Evolutionary conservation across 2,329 filamentous ascomycete genomes (phyloP).

Genomic region (Pseudocercospora macadamiae): DNA sequence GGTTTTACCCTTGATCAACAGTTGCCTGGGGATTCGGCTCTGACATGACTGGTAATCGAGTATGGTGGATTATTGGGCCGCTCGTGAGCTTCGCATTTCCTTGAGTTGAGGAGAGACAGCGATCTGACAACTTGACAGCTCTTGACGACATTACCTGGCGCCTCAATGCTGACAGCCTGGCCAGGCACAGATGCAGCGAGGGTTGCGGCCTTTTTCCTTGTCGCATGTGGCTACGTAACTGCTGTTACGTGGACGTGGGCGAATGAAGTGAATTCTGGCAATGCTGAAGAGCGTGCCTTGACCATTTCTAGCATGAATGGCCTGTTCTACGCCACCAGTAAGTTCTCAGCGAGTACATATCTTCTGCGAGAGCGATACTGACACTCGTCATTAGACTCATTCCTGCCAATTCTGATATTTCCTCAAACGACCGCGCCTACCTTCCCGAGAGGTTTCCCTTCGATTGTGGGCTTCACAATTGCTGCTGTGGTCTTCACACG

Average conservation of each 20-base stretch:
- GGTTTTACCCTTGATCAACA: too few relatives aligned
- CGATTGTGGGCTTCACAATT: constrained; percentile 9
- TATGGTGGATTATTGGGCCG: constrained; percentile 14
- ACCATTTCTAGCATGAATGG: constrained; percentile 20
- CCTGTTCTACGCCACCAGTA: constrained; percentile 15
- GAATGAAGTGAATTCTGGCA: constrained; percentile 16
- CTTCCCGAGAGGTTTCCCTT: constrained; percentile 15
- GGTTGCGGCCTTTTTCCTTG: constrained; percentile 17
- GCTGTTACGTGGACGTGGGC: constrained; percentile 18
- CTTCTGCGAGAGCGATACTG: neutral
- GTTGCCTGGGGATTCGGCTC: constrained; percentile 14
- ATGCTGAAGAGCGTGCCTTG: constrained; percentile 15
- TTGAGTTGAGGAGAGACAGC: neutral
- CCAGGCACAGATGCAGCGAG: constrained; percentile 9
- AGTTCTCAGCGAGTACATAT: neutral
- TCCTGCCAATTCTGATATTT: constrained; percentile 17
- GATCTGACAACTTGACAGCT: neutral
- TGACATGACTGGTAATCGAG: constrained; percentile 15
- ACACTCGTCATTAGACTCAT: constrained; percentile 4
- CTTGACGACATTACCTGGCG: constrained; percentile 11
- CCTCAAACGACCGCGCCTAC: constrained; percentile 14
- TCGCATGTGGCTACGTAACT: constrained; percentile 16
- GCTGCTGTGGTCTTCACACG: constrained; percentile 7
- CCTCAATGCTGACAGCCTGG: constrained; percentile 13
- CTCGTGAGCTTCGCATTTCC: neutral